Conservation (phyloP, 2,329 filamentous ascomycete species). For the Fusarium beomiforme region DNA sequence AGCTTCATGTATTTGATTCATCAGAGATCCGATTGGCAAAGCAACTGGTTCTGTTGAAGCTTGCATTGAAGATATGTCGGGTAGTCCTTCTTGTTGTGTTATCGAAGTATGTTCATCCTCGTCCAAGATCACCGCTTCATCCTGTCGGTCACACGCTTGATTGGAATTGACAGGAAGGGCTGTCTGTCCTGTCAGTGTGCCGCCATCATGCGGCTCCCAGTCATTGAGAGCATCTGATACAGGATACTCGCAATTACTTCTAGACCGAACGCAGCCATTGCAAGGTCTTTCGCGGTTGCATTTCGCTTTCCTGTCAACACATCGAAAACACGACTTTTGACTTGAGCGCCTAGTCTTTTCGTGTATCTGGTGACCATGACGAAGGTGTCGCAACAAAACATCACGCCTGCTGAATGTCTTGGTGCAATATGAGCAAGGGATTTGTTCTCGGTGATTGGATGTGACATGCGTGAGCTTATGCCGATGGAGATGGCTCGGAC, state of each 20-base stretch:
- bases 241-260: neutral
- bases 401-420: neutral
- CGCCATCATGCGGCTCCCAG: fast-evolving
- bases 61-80: fast-evolving
- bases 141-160: neutral
- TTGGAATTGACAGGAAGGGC: fast-evolving
- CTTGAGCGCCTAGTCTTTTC: neutral
- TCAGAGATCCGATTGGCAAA: neutral
- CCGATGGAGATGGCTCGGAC: neutral
- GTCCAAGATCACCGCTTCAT: neutral
- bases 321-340: constrained; percentile 5
- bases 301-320: neutral
- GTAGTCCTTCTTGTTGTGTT: neutral
- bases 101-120: neutral
- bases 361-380: neutral
- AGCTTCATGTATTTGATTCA: too few species aligned
- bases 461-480: neutral
- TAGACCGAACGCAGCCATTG: neutral
- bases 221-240: fast-evolving
- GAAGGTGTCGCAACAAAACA: neutral
- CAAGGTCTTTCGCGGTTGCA: neutral
- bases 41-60: fast-evolving
- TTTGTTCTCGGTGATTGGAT: neutral
- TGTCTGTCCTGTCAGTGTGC: neutral
- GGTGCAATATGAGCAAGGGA: neutral